Conservation (phyloP, 495 filamentous ascomycete genomes). For the Pseudoneurospora amorphoporcata region DNA sequence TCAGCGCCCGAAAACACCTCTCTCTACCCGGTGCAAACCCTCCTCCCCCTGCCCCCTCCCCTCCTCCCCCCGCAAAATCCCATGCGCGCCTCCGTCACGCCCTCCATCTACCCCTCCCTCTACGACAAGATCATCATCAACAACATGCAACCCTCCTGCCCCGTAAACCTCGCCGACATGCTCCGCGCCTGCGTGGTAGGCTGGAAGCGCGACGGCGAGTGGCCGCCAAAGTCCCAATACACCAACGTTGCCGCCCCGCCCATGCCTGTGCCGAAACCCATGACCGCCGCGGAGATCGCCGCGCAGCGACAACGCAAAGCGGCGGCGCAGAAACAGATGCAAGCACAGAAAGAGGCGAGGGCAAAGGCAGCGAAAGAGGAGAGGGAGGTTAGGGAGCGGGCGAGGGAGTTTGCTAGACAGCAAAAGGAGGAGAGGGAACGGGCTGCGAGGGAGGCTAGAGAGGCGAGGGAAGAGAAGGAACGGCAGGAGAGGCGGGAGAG, state of each 20-base stretch:
- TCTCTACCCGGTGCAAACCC: conserved; percentile 32
- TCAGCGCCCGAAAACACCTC: conserved; percentile 10
- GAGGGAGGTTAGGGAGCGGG: background rate
- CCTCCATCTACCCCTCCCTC: conserved; percentile 64
- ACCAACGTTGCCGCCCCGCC: conserved; percentile 24
- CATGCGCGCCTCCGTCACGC: conserved; percentile 62
- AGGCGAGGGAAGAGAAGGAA: background rate
- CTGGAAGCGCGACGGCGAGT: conserved; percentile 90
- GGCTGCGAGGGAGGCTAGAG: background rate
- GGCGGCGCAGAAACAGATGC: conserved; percentile 5
- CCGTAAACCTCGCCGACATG: conserved; percentile 77
- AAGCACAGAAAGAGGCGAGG: conserved; percentile 17
- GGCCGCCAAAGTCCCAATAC: conserved; percentile 58
- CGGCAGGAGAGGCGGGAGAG: background rate
- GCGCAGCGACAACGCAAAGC: conserved; percentile 27
- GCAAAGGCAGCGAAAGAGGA: conserved; percentile 4
- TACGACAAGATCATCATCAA: conserved; percentile 81
- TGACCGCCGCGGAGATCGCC: conserved; percentile 17
- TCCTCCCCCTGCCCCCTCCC: conserved; percentile 53
- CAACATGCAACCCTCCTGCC: conserved; percentile 65
- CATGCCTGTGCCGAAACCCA: conserved; percentile 1
- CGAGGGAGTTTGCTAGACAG: background rate
- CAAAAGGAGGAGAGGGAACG: conserved; percentile 19
- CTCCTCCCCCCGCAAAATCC: conserved; percentile 57
- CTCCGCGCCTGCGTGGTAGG: conserved; percentile 74